Evolutionary conservation across 2,329 filamentous ascomycete genomes (phyloP), one percentile per base, ranked within the genome.

Genomic region (Coniella vitis): DNA sequence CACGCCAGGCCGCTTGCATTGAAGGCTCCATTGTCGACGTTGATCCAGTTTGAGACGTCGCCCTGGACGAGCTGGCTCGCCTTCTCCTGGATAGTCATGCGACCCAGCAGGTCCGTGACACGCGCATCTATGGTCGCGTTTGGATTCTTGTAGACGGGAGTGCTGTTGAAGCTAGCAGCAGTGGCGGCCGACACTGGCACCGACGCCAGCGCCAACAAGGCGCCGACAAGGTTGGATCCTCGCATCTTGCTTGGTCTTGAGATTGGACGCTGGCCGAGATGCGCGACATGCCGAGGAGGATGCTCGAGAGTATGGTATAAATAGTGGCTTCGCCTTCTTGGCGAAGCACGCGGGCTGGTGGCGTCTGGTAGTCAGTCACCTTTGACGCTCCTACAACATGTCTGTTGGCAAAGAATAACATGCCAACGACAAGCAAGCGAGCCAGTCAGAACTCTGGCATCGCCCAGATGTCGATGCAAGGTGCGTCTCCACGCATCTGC

Each of bases 51-150:
- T 5, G 76, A 73, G 52, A 90, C 73, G 59, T 89, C 86, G 41
- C 84, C 81, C 60, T 84, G 81, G 22, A 84, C 72, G 56, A 84
- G 69, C 61, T 89, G 86, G 1, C 82, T 74, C 38, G 79, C 76
- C 67, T 90, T 90, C 52, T 90, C 86, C 58, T 84, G 73, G 47
- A 87, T 75, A 0, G 82, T 87, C 86, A 90, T 90, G 20, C 81
- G 77, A 12, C 76, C 76, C 45, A 90, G 66, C 4, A 90, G 73
- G 61, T 89, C 84, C 9, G 75, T 63, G 10, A 89, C 76, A 51
- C 86, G 74, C 43, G 75, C 76, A 45, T 86, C 79, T 13, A 87
- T 69, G 7, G 78, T 67, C 5, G 81, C 78, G 48, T 70, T 71
- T 4, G 82, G 68, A 60, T 87, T 71, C 61, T 84, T 86, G 72